A percentile compares a stretch with the other conserved stretches of the same genome.
Conservation (phyloP, 495 filamentous ascomycete species). For the Lasiosphaeria miniovina region DNA sequence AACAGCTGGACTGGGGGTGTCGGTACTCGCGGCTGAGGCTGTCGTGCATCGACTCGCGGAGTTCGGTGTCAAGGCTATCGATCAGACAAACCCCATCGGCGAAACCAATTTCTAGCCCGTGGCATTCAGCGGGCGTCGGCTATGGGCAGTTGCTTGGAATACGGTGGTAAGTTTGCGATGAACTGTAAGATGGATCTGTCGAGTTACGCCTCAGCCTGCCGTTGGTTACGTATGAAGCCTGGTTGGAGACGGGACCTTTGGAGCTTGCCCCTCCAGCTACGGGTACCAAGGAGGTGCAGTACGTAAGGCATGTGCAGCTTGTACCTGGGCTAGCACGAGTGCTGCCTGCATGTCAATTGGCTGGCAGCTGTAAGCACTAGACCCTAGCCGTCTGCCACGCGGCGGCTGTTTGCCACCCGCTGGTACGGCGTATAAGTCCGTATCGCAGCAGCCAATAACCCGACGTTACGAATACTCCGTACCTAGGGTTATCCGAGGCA, state of each 20-base stretch:
- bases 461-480: too few species aligned
- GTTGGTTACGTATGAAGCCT: slow-evolving; percentile 30
- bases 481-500: too few species aligned
- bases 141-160: slow-evolving; percentile 9
- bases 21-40: background rate
- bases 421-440: too few species aligned
- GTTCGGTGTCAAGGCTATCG: background rate
- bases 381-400: too few species aligned
- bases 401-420: too few species aligned
- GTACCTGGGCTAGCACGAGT: background rate
- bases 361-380: too few species aligned
- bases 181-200: background rate
- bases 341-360: too few species aligned
- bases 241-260: slow-evolving; percentile 3
- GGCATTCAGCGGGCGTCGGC: background rate
- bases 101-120: background rate
- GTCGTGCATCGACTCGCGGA: background rate
- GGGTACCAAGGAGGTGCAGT: slow-evolving; percentile 13
- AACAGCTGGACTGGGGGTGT: background rate
- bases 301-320: slow-evolving; percentile 3
- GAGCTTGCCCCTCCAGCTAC: slow-evolving; percentile 13
- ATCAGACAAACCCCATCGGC: background rate
- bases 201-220: slow-evolving; percentile 19
- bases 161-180: slow-evolving; percentile 6
- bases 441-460: too few species aligned